phyloP scores from a whole-genome alignment of 208 protist genomes.

The Trypanosoma melophagium region DNA sequence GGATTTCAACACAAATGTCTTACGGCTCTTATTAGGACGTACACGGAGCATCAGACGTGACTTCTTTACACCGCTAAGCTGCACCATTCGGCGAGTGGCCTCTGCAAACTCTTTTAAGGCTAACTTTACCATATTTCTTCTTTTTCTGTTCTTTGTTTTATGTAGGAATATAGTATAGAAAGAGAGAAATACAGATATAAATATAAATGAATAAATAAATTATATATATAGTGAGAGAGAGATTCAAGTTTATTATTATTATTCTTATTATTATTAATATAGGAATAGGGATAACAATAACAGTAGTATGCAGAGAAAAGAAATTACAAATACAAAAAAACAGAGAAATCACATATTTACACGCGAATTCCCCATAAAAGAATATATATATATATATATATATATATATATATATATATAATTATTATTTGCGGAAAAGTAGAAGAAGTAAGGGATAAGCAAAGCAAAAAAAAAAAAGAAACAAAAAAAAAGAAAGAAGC shows the following conservation, averaged over 20 bases:
- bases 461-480: slow-evolving; percentile 20
- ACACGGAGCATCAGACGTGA: slow-evolving; percentile 68
- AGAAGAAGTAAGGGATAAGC: not conserved
- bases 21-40: slow-evolving; percentile 39
- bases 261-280: too few relatives aligned
- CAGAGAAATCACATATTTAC: too few relatives aligned
- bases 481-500: slow-evolving; percentile 9
- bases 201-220: too few relatives aligned
- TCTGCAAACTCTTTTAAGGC: slow-evolving; percentile 59
- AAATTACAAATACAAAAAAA: too few relatives aligned
- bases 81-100: slow-evolving; percentile 52
- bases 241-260: too few relatives aligned
- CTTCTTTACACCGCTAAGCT: slow-evolving; percentile 55
- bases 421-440: slow-evolving; percentile 3
- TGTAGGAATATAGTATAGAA: not conserved
- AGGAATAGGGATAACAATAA: too few relatives aligned
- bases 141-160: not conserved
- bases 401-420: too few relatives aligned
- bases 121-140: slow-evolving; percentile 42
- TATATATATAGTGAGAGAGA: too few relatives aligned
- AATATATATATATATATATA: too few relatives aligned
- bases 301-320: too few relatives aligned
- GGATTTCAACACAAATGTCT: slow-evolving; percentile 61
- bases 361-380: too few relatives aligned
- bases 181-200: too few relatives aligned